A percentile compares a stretch with the other conserved stretches of the same genome.
Conservation (phyloP, 2,329 filamentous ascomycete genomes). For the Xylaria hypoxylon region DNA sequence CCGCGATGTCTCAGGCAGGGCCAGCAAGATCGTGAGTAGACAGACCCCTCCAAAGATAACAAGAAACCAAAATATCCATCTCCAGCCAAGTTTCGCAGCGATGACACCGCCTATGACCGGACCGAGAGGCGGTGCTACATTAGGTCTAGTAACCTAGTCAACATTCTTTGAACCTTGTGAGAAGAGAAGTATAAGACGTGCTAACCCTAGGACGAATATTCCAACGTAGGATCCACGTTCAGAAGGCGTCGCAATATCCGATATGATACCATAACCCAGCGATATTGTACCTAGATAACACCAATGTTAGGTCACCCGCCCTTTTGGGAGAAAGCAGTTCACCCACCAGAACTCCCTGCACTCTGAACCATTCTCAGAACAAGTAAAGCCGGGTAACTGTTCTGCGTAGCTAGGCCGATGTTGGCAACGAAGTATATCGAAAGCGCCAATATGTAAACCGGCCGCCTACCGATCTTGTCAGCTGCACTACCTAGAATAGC, state of each 20-base stretch:
- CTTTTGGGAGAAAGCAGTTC: background rate
- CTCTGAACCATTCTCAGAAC: conserved; percentile 64
- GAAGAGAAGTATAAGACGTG: background rate
- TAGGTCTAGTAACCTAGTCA: conserved; percentile 42
- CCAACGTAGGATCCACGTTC: conserved; percentile 66
- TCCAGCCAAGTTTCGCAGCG: conserved; percentile 60
- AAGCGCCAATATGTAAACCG: conserved; percentile 54
- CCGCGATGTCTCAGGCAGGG: conserved; percentile 53
- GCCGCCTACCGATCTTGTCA: conserved; percentile 55
- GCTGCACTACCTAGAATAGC: conserved; percentile 56
- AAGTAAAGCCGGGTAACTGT: conserved; percentile 58
- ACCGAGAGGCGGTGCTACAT: conserved; percentile 50
- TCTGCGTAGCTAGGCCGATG: conserved; percentile 58
- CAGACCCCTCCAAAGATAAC: conserved; percentile 52
- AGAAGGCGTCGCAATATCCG: conserved; percentile 61
- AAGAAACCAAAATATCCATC: conserved; percentile 62
- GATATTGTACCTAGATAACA: conserved; percentile 36
- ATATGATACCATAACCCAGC: conserved; percentile 62
- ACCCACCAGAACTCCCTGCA: conserved; percentile 31
- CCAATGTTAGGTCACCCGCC: background rate
- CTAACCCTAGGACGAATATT: conserved; percentile 50
- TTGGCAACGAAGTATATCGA: conserved; percentile 53
- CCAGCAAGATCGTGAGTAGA: conserved; percentile 53
- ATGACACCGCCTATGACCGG: conserved; percentile 63
- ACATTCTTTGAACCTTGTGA: background rate